phyloP scores from a whole-genome alignment of 805 yeast species.

The Kuraishia borneana region DNA sequence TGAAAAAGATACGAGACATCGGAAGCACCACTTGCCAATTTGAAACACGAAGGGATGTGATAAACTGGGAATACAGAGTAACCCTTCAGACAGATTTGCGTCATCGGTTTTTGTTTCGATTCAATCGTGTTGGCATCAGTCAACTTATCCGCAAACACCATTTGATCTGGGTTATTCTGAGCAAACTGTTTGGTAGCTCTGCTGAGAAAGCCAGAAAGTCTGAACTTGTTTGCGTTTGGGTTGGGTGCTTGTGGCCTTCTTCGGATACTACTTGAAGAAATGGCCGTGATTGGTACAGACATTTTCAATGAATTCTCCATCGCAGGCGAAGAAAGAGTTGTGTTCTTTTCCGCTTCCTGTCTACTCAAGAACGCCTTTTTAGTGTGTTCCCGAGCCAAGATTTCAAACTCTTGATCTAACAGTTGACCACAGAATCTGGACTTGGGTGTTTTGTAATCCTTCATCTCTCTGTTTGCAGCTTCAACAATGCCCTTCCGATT shows the following conservation, averaged over 20 bases:
- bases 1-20: constrained; percentile 49
- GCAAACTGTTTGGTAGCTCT: constrained; percentile 52
- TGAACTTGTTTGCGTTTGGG: constrained; percentile 4
- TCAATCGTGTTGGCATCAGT: constrained; percentile 38
- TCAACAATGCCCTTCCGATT: constrained; percentile 26
- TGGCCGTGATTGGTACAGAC: too few relatives aligned
- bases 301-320: too few relatives aligned
- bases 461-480: constrained; percentile 30
- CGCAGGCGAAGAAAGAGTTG: background rate
- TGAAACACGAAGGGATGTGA: constrained; percentile 34
- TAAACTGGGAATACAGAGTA: constrained; percentile 41
- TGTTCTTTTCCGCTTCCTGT: constrained; percentile 9
- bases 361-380: constrained; percentile 14
- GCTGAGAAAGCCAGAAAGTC: constrained; percentile 15
- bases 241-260: constrained; percentile 1
- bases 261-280: background rate
- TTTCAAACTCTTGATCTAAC: constrained; percentile 37
- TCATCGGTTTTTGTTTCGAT: constrained; percentile 37
- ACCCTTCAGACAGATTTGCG: constrained; percentile 33
- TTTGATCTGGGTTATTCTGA: constrained; percentile 34
- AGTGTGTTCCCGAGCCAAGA: constrained; percentile 36
- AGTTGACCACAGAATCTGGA: constrained; percentile 31
- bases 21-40: constrained; percentile 21
- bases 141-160: constrained; percentile 40
- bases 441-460: constrained; percentile 19